Conservation (phyloP, 2,329 filamentous ascomycete species). For the Clonostachys chloroleuca region DNA sequence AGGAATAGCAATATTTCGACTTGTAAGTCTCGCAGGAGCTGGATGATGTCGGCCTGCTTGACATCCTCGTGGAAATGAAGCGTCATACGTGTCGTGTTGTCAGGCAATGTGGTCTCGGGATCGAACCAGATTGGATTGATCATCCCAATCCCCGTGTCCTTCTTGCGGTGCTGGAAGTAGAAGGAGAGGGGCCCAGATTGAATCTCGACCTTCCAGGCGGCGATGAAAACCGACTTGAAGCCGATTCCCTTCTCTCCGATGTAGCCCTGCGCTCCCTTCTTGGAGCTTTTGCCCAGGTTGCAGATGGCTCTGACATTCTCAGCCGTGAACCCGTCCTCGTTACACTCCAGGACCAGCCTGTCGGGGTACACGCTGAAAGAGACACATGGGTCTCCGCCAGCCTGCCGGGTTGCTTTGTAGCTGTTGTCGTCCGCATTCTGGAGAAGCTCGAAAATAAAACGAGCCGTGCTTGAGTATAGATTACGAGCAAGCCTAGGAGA, state of each 20-base stretch:
- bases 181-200: slow-evolving; percentile 39
- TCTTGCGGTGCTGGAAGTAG: slow-evolving; percentile 29
- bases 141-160: slow-evolving; percentile 45
- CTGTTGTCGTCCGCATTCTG: slow-evolving; percentile 30
- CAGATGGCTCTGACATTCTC: slow-evolving; percentile 37
- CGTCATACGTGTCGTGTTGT: slow-evolving; percentile 25
- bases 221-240: slow-evolving; percentile 44
- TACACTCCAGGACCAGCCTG: slow-evolving; percentile 37
- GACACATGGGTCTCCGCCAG: slow-evolving; percentile 30
- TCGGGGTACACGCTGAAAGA: slow-evolving; percentile 23
- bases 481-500: slow-evolving; percentile 30
- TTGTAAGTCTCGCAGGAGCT: slow-evolving; percentile 29
- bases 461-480: slow-evolving; percentile 33
- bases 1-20: slow-evolving; percentile 35
- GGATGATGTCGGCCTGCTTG: slow-evolving; percentile 4
- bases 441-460: slow-evolving; percentile 11
- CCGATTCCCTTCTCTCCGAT: slow-evolving; percentile 43
- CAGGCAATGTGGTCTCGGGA: slow-evolving; percentile 4
- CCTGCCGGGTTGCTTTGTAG: slow-evolving; percentile 38
- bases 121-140: slow-evolving; percentile 36
- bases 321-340: slow-evolving; percentile 36
- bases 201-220: slow-evolving; percentile 36
- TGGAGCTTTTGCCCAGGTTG: slow-evolving; percentile 33
- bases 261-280: slow-evolving; percentile 26
- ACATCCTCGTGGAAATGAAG: slow-evolving; percentile 20